Evolutionary conservation across 2,329 filamentous ascomycete genomes (phyloP), one percentile per base, ranked within the genome.

Genomic region (Alternaria sp.): DNA sequence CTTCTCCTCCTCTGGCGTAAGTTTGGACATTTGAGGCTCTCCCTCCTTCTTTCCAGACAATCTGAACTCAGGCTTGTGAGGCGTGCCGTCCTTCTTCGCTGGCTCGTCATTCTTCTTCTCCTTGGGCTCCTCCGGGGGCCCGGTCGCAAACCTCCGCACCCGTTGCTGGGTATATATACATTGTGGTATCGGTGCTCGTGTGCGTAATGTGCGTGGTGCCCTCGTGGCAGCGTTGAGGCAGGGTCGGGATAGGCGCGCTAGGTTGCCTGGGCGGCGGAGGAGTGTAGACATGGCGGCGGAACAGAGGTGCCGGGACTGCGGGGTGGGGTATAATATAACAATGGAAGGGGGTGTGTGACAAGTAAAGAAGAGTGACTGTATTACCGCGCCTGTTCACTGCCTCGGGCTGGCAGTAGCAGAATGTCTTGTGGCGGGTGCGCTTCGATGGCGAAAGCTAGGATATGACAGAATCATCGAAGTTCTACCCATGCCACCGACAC

Each of bases 211-310:
- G 55, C 73, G 68, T 45, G 83, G 82, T 66, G 83, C 81, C 74
- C 84, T 83, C 58, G 85, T 80, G 65, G 85, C 80, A 72, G 83
- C 81, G 75, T 85, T 84, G 74, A 86, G 82, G 69, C 85, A 85
- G 70, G 85, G 82, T 79, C 86, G 86, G 62, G 87, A 86, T 75
- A 88, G 84, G 79, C 87, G 86, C 81, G 88, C 87, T 77, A 91
- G 82, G 79, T 88, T 86, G 83, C 88, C 87, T 79, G 89, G 86
- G 80, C 88, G 88, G 79, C 89, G 87, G 70, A 91, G 82, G 74
- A 90, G 83, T 74, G 87, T 87, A 79, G 88, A 89, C 90, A 91
- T 91, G 81, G 78, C 83, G 78, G 79, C 73, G 49, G 65, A 40
- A 81, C 77, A 78, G 73, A 28, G 58, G 61, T 44, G 62, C 47